phyloP scores from a whole-genome alignment of 805 yeast species.

The Brettanomyces bruxellensis region DNA sequence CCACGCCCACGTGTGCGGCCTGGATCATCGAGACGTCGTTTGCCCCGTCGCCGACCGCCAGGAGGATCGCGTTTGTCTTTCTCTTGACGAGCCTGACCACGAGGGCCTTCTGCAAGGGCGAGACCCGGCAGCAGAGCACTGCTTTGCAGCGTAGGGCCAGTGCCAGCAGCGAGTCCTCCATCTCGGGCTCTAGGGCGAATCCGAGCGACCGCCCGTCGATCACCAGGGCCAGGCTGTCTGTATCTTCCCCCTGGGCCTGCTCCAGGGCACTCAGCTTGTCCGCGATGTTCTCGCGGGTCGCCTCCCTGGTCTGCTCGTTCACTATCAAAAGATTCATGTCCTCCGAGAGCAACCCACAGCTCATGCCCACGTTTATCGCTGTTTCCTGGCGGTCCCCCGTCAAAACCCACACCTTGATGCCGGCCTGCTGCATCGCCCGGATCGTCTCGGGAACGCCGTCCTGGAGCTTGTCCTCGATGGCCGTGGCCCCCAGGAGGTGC shows the following conservation, averaged over 20 bases:
- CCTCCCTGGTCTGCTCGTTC: slow-evolving; percentile 77
- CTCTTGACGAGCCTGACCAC: slow-evolving; percentile 92
- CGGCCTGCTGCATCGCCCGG: slow-evolving; percentile 90
- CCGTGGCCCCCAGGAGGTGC: slow-evolving; percentile 89
- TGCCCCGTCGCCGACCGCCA: slow-evolving; percentile 99
- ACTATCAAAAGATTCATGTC: slow-evolving; percentile 90
- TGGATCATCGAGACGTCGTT: slow-evolving; percentile 99
- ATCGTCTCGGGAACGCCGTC: slow-evolving; percentile 99
- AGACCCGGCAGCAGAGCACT: slow-evolving; percentile 95
- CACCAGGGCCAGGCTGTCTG: slow-evolving; percentile 71
- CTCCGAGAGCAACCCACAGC: slow-evolving; percentile 87
- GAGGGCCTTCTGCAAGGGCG: slow-evolving; percentile 93
- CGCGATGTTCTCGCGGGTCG: slow-evolving; percentile 60
- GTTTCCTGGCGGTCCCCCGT: slow-evolving; percentile 99
- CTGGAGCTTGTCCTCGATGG: slow-evolving; percentile 94
- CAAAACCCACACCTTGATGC: slow-evolving; percentile 93
- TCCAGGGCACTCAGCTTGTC: slow-evolving; percentile 68
- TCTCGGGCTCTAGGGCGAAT: slow-evolving; percentile 72
- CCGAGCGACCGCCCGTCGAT: slow-evolving; percentile 92
- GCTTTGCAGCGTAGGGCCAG: slow-evolving; percentile 87
- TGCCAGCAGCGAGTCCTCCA: slow-evolving; percentile 70
- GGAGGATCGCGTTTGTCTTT: slow-evolving; percentile 56
- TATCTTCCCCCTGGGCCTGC: slow-evolving; percentile 26
- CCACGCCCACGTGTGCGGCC: slow-evolving; percentile 99
- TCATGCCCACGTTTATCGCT: slow-evolving; percentile 97